Evolutionary conservation across 192 early-diverging fungal genomes (phyloP), one percentile per base, ranked within the genome.

Genomic region (Coemansia brasiliensis): DNA sequence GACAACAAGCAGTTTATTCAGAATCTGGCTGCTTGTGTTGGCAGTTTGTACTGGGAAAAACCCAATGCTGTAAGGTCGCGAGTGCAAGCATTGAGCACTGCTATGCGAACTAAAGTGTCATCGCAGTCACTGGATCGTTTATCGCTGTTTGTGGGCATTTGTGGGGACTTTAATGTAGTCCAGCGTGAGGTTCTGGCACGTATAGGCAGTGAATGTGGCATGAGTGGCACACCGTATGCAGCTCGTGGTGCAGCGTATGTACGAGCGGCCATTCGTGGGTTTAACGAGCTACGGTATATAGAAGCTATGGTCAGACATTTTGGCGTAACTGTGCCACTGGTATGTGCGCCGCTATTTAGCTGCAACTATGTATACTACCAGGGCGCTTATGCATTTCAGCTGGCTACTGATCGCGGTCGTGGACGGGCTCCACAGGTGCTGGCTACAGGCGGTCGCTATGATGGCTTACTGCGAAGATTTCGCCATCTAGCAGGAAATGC

Each of bases 361-460:
- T 82, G 86, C 57, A 82, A 89, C 48, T 72, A 79, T 21, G 38
- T 57, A 24, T 84, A 86, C 57, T 88, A 87, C 61, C 52, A 68
- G 44, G 82, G 71, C 48, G 83, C 79, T 0, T 61, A 84, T 52
- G 65, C 84, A 43, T 90, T 90, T 71, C 88, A 90, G 62, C 63
- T 88, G 42, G 81, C 72, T 45, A 58, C 67, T 1, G 70, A 69
- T 10, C 59, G 48, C 22, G 21, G 66, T 3, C 63, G 71, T 44
- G 65, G 67, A n/a, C 56, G 57, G 35, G 45, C 56, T 1, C 68
- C 66, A 39, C 86, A 88, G 48, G 77, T 90, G 12, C 61, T 91
- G 43, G 89, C 89, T 2, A 65, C 82, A 0, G 89, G 89, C 27
- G 89, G 89, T 0, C 81, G 87, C 17, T 90, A 91, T 58, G 87